Evolutionary conservation across 2,329 filamentous ascomycete species (phyloP).

Genomic region (Fusarium begoniae): DNA sequence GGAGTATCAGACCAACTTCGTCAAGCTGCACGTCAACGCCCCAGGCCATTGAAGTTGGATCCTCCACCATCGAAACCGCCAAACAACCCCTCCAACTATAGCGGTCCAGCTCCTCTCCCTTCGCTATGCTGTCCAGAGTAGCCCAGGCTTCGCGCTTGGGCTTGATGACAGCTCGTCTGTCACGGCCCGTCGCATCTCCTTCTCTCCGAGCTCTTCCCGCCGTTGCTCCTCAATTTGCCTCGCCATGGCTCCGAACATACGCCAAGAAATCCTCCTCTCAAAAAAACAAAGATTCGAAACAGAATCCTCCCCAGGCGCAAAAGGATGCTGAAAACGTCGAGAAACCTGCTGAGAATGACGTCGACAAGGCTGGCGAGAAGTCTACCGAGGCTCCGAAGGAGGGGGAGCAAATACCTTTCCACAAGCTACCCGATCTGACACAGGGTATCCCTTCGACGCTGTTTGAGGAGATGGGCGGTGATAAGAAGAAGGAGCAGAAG

Average conservation of each 20-base stretch:
- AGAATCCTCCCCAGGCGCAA: conserved; percentile 32
- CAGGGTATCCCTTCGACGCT: conserved; percentile 93
- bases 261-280: conserved; percentile 32
- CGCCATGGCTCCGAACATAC: conserved; percentile 46
- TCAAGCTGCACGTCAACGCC: conserved; percentile 24
- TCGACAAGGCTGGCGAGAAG: conserved; percentile 36
- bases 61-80: conserved; percentile 19
- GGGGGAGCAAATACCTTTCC: conserved; percentile 59
- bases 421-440: conserved; percentile 88
- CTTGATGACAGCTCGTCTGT: conserved; percentile 43
- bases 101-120: neutral
- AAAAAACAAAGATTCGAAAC: conserved; percentile 13
- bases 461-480: conserved; percentile 73
- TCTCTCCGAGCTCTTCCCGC: conserved; percentile 39
- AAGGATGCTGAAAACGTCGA: conserved; percentile 27
- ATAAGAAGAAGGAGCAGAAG: conserved; percentile 47
- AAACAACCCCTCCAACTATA: neutral
- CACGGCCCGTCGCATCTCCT: conserved; percentile 40
- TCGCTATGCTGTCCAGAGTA: conserved; percentile 53
- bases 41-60: conserved; percentile 35
- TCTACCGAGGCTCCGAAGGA: conserved; percentile 46
- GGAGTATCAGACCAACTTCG: conserved; percentile 43
- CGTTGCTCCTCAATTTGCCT: conserved; percentile 26
- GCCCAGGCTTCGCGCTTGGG: conserved; percentile 48
- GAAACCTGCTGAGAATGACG: conserved; percentile 29